Conservation (phyloP, 331 rosid species). For the Malus hybrid region DNA sequence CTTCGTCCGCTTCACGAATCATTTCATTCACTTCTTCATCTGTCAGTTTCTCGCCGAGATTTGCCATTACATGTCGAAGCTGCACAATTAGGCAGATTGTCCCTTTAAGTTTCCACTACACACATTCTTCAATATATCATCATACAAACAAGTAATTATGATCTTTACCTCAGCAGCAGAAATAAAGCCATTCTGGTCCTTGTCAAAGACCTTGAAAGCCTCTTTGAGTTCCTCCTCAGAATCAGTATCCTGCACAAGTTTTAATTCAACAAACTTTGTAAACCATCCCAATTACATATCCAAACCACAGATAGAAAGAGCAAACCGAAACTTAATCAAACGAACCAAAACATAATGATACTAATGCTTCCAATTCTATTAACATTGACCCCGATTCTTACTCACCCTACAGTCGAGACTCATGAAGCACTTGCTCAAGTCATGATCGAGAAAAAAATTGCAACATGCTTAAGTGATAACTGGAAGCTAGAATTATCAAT, state of each 20-base stretch:
- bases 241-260: conserved; percentile 9
- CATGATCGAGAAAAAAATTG: neutral
- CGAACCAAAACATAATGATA: neutral
- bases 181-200: conserved; percentile 20
- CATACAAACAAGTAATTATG: neutral
- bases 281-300: neutral
- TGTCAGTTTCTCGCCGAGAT: conserved; percentile 31
- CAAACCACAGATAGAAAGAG: neutral
- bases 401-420: neutral
- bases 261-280: neutral
- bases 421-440: neutral
- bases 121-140: neutral
- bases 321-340: neutral
- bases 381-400: neutral
- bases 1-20: conserved; percentile 24
- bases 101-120: neutral
- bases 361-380: neutral
- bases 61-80: conserved; percentile 33
- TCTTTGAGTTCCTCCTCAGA: conserved; percentile 18
- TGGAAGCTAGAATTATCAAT: neutral
- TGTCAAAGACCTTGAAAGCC: conserved; percentile 21
- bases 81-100: neutral
- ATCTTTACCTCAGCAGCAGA: conserved; percentile 17
- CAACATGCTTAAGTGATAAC: neutral
- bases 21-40: conserved; percentile 35